phyloP scores from a whole-genome alignment of 192 early-diverging fungal species.

The Coemansia sp. region DNA sequence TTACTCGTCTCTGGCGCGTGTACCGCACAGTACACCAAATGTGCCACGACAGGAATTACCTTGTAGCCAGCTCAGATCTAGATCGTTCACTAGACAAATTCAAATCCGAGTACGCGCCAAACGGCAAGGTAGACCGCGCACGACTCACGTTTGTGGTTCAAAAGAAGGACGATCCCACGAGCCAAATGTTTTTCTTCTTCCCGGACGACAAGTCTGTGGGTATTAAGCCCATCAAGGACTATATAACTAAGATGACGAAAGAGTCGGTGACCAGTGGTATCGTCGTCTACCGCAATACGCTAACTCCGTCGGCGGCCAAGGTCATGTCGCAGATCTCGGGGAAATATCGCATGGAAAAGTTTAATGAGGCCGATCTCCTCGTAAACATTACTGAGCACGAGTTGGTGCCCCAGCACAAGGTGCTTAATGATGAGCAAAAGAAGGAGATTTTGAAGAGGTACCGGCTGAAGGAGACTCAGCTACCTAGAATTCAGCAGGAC shows the following conservation, averaged over 20 bases:
- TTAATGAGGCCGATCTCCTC: slow-evolving; percentile 87
- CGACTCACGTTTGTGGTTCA: slow-evolving; percentile 82
- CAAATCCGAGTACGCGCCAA: slow-evolving; percentile 61
- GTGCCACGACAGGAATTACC: slow-evolving; percentile 87
- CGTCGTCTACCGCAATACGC: slow-evolving; percentile 78
- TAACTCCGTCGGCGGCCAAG: slow-evolving; percentile 86
- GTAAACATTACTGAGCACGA: slow-evolving; percentile 97
- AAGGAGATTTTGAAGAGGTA: slow-evolving; percentile 85
- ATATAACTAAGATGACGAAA: slow-evolving; percentile 71
- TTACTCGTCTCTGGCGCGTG: slow-evolving; percentile 76
- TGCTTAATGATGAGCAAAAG: slow-evolving; percentile 86
- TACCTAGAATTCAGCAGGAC: slow-evolving; percentile 82
- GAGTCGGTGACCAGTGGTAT: slow-evolving; percentile 81
- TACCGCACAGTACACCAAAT: slow-evolving; percentile 89
- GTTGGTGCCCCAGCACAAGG: slow-evolving; percentile 92
- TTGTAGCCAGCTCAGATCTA: slow-evolving; percentile 74
- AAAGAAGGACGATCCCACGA: slow-evolving; percentile 73
- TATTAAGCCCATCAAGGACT: slow-evolving; percentile 86
- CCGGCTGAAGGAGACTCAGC: slow-evolving; percentile 91
- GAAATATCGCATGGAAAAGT: slow-evolving; percentile 70
- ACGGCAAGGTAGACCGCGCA: slow-evolving; percentile 75
- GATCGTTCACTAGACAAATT: slow-evolving; percentile 83
- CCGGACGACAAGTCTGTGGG: slow-evolving; percentile 86
- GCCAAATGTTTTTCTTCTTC: slow-evolving; percentile 90
- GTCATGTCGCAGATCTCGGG: slow-evolving; percentile 50